Evolutionary conservation across 257 asterid species (phyloP), one percentile per base, ranked within the genome.

Genomic region (Solanum paucissectum): DNA sequence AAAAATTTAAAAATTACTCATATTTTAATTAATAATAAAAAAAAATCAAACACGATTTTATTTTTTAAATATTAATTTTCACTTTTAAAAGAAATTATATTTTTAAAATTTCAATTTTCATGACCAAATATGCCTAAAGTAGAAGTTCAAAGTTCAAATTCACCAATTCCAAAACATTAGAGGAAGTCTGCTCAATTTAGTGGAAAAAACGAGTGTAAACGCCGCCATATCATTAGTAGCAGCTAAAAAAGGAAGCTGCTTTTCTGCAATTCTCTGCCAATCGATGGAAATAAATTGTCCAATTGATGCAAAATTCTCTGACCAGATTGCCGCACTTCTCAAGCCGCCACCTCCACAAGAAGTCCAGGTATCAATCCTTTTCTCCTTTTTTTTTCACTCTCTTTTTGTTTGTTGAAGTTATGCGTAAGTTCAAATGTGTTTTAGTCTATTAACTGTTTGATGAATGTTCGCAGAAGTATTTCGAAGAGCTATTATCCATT

Each of bases 281-380:
- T 52, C 62, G 23, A 90, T 88, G 92, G 92, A 88, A 83, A 37
- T 92, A 62, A 52, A 77, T 69, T 93, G 92, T 90, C 90, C 94
- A 88, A 92, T 93, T 86, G 95, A 93, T 25, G 88, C 90, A 83
- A 88, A 66, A 29, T 93, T 92, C 86, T 87, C 93, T 88, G 91
- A 86, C 66, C 89, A 92, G 90, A 72, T 96, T 87, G 88, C 98
- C 33, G 40, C 86, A 79, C 94, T 96, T 87, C 95, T 96, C 84
- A 90, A 87, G 62, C 90, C 98, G 74, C 95, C 97, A 60, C 69
- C 95, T n/a, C 91, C 88, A 66, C 89, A 76, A 27, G 92, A 94
- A 93, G 91, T 92, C 84, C 95, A 94, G 95, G 98, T 88, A 90
- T 44, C 9, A 32, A 40, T 32, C n/a, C 14, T 64, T 38, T 66